A percentile compares a stretch with the other conserved stretches of the same genome.
Conservation (phyloP, 2,329 filamentous ascomycete genomes). For the Hirsutella rhossiliensis region DNA sequence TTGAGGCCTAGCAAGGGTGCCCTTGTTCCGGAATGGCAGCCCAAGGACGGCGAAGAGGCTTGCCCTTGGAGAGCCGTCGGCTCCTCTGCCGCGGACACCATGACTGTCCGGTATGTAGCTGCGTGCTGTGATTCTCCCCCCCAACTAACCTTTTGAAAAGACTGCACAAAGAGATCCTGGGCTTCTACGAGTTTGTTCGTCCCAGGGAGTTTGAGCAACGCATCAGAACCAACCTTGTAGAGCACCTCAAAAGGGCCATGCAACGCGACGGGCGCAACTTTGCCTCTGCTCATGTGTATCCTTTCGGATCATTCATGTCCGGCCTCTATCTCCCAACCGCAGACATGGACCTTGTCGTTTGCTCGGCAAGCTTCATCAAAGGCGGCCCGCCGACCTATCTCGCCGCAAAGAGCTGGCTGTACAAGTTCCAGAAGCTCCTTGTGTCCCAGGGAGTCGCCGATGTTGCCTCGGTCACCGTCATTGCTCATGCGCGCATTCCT, state of each 20-base stretch:
- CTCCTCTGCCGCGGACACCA: constrained; percentile 38
- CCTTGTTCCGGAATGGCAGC: constrained; percentile 40
- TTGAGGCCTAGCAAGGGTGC: constrained; percentile 37
- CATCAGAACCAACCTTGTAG: constrained; percentile 61
- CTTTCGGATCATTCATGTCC: constrained; percentile 92
- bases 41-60: constrained; percentile 25
- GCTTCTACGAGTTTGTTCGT: constrained; percentile 77
- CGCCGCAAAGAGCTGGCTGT: constrained; percentile 43
- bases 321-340: constrained; percentile 60
- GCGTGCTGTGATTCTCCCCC: not conserved
- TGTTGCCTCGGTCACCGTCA: constrained; percentile 49
- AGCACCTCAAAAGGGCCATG: constrained; percentile 52
- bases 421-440: constrained; percentile 50
- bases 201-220: constrained; percentile 66
- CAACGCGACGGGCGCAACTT: constrained; percentile 35
- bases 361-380: constrained; percentile 45
- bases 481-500: constrained; percentile 70
- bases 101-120: constrained; percentile 41
- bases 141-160: constrained; percentile 25
- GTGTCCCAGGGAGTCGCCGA: constrained; percentile 42
- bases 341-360: constrained; percentile 88
- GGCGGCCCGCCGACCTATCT: constrained; percentile 35
- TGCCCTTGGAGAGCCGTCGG: constrained; percentile 53
- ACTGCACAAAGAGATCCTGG: constrained; percentile 78
- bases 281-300: constrained; percentile 49